A percentile compares a stretch with the other conserved stretches of the same genome.
phyloP scores from a whole-genome alignment of 306 rosid species.

The Quercus bicolor region DNA sequence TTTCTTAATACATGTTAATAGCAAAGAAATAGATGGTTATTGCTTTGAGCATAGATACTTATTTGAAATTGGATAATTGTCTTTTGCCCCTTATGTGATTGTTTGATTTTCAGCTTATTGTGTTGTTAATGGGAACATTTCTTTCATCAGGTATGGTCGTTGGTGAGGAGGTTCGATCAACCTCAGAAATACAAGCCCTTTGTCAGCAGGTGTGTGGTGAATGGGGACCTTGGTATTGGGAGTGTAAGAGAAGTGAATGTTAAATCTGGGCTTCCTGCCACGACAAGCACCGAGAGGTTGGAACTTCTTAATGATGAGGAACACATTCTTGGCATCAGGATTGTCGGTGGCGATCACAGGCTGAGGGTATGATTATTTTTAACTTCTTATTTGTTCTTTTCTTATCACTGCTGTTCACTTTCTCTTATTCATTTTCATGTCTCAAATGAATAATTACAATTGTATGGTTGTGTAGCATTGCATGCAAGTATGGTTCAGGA shows the following conservation, averaged over 20 bases:
- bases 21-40: not conserved
- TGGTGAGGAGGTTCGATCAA: constrained; percentile 94
- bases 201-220: constrained; percentile 76
- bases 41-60: not conserved
- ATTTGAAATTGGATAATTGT: not conserved
- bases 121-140: constrained; percentile 8
- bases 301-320: constrained; percentile 85
- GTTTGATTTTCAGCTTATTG: not conserved
- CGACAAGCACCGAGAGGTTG: constrained; percentile 87
- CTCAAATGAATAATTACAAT: not conserved
- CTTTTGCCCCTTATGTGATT: constrained; percentile 17
- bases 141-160: constrained; percentile 80
- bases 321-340: constrained; percentile 75
- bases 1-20: not conserved
- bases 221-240: constrained; percentile 84
- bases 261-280: constrained; percentile 95
- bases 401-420: not conserved
- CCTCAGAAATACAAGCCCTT: constrained; percentile 91
- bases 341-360: constrained; percentile 91
- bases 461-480: not conserved
- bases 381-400: not conserved
- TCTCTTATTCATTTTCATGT: not conserved
- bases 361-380: constrained; percentile 51
- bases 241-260: constrained; percentile 92
- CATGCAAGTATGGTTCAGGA: not conserved